A percentile compares a stretch with the other conserved stretches of the same genome.
These are phyloP conservation scores for Pleurotus tuoliensis DNA, from an alignment of 768 basidiomycete species.

Conservation along the genomic window DNA sequence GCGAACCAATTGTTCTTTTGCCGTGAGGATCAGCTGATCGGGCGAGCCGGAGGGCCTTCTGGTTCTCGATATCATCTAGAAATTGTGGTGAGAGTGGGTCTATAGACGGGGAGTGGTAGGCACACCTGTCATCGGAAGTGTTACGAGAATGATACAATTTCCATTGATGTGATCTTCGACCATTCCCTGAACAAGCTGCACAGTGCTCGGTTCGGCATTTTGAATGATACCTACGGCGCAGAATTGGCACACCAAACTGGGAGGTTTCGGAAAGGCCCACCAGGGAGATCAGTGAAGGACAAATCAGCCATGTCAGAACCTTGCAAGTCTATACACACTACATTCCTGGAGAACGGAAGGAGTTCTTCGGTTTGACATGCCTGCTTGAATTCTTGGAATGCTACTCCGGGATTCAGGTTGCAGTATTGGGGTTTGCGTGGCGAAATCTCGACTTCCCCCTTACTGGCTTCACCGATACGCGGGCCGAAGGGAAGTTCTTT, in stretches of 20 bases:
- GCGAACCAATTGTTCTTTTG: constrained; percentile 47
- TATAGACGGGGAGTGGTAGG: background rate
- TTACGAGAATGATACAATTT: constrained; percentile 51
- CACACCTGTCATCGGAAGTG: constrained; percentile 50
- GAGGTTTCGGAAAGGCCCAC: constrained; percentile 13
- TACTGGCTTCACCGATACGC: constrained; percentile 30
- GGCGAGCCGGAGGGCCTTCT: constrained; percentile 48
- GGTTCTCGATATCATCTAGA: constrained; percentile 57
- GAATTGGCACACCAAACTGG: background rate
- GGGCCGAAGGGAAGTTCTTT: constrained; percentile 15
- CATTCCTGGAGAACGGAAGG: too few relatives aligned
- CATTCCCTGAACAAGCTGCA: constrained; percentile 44
- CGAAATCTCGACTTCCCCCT: constrained; percentile 34
- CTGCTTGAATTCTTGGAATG: too few relatives aligned
- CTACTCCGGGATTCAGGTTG: constrained; percentile 18
- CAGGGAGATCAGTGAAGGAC: constrained; percentile 37
- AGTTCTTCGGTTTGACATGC: too few relatives aligned
- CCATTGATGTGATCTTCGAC: constrained; percentile 46
- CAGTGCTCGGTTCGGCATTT: constrained; percentile 38
- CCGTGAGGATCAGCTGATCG: constrained; percentile 41
- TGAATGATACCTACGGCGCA: constrained; percentile 40
- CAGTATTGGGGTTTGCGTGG: constrained; percentile 39
- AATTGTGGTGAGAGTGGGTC: background rate
- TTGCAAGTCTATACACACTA: too few relatives aligned
- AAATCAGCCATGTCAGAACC: constrained; percentile 34